phyloP scores from a whole-genome alignment of 169 alveolate species.

The Cryptosporidium muris region DNA sequence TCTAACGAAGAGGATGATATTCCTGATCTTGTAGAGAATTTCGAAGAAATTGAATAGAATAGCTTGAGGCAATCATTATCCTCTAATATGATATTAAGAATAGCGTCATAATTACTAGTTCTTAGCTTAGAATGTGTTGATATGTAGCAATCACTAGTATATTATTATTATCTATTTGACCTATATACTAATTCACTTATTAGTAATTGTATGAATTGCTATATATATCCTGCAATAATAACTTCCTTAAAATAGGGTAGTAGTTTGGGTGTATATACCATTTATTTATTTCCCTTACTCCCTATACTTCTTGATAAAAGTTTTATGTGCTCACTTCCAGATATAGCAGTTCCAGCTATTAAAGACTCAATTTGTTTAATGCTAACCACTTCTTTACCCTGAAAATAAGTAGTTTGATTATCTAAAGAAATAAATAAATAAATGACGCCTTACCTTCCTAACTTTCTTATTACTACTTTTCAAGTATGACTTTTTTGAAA shows the following conservation, averaged over 20 bases:
- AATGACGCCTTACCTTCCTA: conserved; percentile 37
- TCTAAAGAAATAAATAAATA: background rate
- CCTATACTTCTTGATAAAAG: conserved; percentile 1
- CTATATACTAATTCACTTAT: no score
- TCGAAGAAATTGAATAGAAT: conserved; percentile 76
- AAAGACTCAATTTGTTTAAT: conserved; percentile 43
- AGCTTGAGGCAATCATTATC: no score
- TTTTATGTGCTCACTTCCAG: conserved; percentile 53
- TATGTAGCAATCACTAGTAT: no score
- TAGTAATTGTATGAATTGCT: no score
- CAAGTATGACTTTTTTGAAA: conserved; percentile 10
- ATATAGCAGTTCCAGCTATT: conserved; percentile 57
- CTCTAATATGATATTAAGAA: no score
- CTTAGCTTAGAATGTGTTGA: no score
- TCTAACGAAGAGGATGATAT: conserved; percentile 72
- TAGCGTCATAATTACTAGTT: no score
- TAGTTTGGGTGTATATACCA: no score
- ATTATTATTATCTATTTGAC: no score
- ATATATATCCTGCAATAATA: no score
- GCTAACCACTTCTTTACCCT: conserved; percentile 45
- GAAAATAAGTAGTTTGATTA: background rate
- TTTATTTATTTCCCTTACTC: no score
- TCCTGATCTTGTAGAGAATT: conserved; percentile 84
- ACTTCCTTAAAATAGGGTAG: no score
- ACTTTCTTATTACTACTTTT: conserved; percentile 2